phyloP scores from a whole-genome alignment of 1,284 basidiomycete species.

The Apiotrichum gracile region DNA sequence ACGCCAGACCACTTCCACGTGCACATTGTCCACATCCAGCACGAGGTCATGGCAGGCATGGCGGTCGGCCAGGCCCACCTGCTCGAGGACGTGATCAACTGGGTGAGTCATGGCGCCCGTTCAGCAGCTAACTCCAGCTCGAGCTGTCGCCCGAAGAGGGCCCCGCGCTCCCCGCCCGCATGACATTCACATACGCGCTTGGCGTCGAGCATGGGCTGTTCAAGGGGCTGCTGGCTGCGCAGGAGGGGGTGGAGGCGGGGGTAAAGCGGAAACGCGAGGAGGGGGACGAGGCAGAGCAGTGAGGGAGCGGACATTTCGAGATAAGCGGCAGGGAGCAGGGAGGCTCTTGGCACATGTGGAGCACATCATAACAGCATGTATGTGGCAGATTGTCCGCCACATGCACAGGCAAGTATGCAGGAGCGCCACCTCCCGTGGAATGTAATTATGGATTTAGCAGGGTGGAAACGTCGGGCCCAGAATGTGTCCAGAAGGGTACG shows the following conservation, averaged over 20 bases:
- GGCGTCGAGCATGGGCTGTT: slow-evolving; percentile 74
- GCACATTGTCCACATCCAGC: slow-evolving; percentile 77
- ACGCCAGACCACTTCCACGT: slow-evolving; percentile 84
- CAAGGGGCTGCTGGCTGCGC: background rate
- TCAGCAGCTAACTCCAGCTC: slow-evolving; percentile 50
- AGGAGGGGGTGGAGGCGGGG: background rate
- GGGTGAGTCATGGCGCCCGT: slow-evolving; percentile 52
- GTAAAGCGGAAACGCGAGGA: no score
- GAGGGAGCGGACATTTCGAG: no score
- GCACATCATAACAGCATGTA: no score
- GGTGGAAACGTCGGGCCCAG: no score
- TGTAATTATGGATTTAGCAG: no score
- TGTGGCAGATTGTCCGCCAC: no score
- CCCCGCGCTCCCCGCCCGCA: slow-evolving; percentile 55
- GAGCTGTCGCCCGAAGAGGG: slow-evolving; percentile 50
- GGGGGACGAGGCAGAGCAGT: no score
- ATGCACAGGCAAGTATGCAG: no score
- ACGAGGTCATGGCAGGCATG: slow-evolving; percentile 63
- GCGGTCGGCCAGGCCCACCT: slow-evolving; percentile 86
- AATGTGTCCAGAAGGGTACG: no score
- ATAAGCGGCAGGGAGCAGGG: no score
- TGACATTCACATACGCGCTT: slow-evolving; percentile 76
- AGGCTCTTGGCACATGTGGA: no score
- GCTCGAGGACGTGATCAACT: slow-evolving; percentile 80
- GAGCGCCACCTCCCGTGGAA: no score